Conservation (phyloP, 163 green algal species). For the Scenedesmus sp. region DNA sequence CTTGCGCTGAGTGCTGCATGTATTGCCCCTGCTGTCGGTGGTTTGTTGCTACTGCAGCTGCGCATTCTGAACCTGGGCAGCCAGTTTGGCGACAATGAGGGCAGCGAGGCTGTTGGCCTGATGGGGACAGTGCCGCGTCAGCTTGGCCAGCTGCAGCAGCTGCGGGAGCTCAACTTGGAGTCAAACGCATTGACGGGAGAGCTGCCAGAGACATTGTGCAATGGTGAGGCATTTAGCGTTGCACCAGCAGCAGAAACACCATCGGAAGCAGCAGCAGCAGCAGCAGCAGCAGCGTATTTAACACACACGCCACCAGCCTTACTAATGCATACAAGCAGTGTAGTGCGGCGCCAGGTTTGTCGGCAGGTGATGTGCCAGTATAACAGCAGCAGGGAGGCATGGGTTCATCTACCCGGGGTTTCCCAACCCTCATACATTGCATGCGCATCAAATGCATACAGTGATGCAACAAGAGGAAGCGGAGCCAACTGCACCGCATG, state of each 20-base stretch:
- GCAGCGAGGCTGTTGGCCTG: not conserved
- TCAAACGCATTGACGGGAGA: constrained; percentile 20
- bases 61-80: constrained; percentile 33
- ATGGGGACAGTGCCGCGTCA: constrained; percentile 16
- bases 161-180: constrained; percentile 48
- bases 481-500: too few relatives aligned
- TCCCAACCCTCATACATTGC: too few relatives aligned
- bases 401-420: not conserved
- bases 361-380: too few relatives aligned
- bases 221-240: not conserved
- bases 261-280: not conserved
- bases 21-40: not conserved
- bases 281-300: not conserved
- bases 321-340: too few relatives aligned
- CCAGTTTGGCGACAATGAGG: constrained; percentile 35
- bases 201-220: not conserved
- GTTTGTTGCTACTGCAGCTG: not conserved
- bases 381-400: too few relatives aligned
- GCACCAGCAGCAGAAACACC: not conserved
- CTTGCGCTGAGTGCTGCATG: not conserved
- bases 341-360: too few relatives aligned
- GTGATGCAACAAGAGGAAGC: too few relatives aligned
- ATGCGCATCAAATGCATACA: too few relatives aligned
- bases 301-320: too few relatives aligned
- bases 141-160: not conserved